These are phyloP conservation scores for Thalassiosira profunda DNA, from an alignment of 108 stramenopile genomes.

Conservation along the genomic window DNA sequence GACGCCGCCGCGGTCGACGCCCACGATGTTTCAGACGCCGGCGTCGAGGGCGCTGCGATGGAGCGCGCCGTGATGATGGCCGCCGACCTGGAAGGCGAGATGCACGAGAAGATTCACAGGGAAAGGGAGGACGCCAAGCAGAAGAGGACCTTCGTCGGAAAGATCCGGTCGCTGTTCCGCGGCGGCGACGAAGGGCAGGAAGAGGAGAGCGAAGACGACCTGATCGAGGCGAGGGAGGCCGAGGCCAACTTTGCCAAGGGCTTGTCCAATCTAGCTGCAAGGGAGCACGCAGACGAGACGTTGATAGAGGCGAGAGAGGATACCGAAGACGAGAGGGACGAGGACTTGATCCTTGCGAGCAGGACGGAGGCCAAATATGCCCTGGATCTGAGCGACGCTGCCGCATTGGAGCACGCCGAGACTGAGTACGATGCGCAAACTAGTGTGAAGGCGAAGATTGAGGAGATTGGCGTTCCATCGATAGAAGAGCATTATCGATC, in stretches of 20 bases:
- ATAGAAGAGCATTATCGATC: slow-evolving; percentile 5
- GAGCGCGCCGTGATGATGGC: slow-evolving; percentile 52
- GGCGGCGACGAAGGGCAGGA: neutral
- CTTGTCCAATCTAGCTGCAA: no score
- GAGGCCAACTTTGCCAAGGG: no score
- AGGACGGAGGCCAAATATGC: no score
- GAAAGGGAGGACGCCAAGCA: no score
- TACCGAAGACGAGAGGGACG: no score
- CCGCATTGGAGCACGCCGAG: no score
- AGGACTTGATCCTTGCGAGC: no score
- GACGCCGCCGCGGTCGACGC: slow-evolving; percentile 2
- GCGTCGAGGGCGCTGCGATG: slow-evolving; percentile 32
- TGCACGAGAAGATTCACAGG: neutral
- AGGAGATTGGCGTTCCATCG: neutral
- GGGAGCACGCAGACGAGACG: no score
- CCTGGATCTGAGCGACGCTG: no score
- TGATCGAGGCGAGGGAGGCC: neutral
- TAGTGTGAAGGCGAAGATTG: neutral
- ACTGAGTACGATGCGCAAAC: no score
- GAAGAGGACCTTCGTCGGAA: no score
- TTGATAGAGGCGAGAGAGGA: no score
- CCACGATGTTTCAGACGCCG: neutral
- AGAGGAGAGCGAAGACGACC: neutral
- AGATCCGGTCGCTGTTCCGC: neutral
- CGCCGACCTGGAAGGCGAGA: slow-evolving; percentile 15